Conservation (phyloP, 1,139 yeast genomes). For the Diutina ranongensis region DNA sequence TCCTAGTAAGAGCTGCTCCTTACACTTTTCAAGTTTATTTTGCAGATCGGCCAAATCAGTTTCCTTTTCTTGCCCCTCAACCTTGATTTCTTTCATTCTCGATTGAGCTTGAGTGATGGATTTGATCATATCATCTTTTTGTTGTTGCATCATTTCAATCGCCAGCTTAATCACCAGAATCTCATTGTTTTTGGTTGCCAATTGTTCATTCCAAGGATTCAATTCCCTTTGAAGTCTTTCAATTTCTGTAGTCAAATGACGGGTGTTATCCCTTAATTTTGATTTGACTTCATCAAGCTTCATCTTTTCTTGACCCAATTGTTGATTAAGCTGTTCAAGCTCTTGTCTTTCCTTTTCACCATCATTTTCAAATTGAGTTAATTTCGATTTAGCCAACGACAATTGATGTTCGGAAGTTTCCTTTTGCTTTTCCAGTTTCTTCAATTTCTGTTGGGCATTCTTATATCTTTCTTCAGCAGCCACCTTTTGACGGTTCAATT, state of each 20-base stretch:
- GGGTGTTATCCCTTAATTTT: constrained; percentile 64
- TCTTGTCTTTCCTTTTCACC: constrained; percentile 29
- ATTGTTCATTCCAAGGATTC: constrained; percentile 75
- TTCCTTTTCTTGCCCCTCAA: constrained; percentile 45
- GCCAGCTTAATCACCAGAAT: constrained; percentile 57
- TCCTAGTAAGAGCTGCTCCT: constrained; percentile 47
- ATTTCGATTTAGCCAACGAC: constrained; percentile 34
- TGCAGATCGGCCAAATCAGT: constrained; percentile 28
- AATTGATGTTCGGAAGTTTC: constrained; percentile 23
- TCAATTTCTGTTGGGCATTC: constrained; percentile 45
- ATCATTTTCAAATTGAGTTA: constrained; percentile 34
- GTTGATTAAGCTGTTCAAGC: constrained; percentile 30
- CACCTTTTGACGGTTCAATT: constrained; percentile 40
- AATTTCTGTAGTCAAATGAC: constrained; percentile 50
- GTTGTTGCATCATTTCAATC: constrained; percentile 45
- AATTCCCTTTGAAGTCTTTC: constrained; percentile 51
- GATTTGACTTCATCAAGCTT: constrained; percentile 52
- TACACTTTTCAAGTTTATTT: constrained; percentile 35
- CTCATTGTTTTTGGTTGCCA: constrained; percentile 55
- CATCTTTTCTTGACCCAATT: constrained; percentile 41
- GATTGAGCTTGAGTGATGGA: constrained; percentile 38
- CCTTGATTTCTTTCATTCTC: constrained; percentile 35
- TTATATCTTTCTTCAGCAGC: constrained; percentile 67
- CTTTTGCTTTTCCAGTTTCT: constrained; percentile 47
- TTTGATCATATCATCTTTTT: constrained; percentile 29